Evolutionary conservation across 192 early-diverging fungal genomes (phyloP), one percentile per base, ranked within the genome.

Genomic region (Coemansia sp.): DNA sequence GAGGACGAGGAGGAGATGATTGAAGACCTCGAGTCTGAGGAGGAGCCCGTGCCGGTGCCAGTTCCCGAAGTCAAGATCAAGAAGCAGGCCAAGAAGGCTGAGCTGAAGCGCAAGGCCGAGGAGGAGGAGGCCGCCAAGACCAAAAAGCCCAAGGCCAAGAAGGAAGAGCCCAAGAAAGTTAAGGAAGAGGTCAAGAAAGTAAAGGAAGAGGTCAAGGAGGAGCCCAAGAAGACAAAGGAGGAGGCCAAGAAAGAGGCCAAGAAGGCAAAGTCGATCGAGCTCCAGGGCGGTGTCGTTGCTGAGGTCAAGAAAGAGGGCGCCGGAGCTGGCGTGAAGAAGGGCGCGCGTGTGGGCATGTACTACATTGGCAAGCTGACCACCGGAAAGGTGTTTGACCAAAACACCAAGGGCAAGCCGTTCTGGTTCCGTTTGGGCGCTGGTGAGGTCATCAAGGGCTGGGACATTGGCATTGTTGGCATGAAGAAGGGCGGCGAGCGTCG

Each of bases 401-500:
- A 96, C 86, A 92, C 87, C 48, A 87, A 85, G 65, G 95, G 95
- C 57, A 85, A 89, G 64, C 93, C 94, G 0, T 95, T 98, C 83
- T 86, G 73, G 72, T 96, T 98, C 86, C 85, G 85, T 53, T 83
- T 98, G 38, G 94, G 93, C 24, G 79, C 79, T 20, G 88, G 90
- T 65, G 93, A 98, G 77, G 96, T 98, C 59, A 98, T 98, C 80
- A 91, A 93, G 78, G 96, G 95, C 54, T 96, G 94, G 96, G 96
- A 98, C 82, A 65, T 88, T 16, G 96, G 96, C 57, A 81, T 91
- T 59, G 73, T 78, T 12, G 95, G 95, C 29, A 96, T 98, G 96
- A 86, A 86, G 79, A 85, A 91, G 58, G 96, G 96, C 59, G 94
- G 92, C 61, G 88, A 90, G 71, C 88, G 95, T 57, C 90, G 93